phyloP scores from a whole-genome alignment of 257 asterid genomes.

The Mitragyna speciosa region DNA sequence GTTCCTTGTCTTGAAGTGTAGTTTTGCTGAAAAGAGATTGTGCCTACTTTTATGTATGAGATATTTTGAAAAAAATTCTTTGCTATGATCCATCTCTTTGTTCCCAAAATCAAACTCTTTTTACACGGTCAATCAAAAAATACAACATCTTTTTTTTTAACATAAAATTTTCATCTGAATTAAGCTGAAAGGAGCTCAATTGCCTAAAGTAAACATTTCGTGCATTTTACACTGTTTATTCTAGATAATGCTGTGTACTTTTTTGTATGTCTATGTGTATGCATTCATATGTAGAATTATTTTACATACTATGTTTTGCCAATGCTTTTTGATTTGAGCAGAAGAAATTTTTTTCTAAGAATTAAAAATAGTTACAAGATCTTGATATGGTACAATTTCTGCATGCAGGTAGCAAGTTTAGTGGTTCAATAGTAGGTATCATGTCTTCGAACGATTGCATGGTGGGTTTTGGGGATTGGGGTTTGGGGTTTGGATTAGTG shows the following conservation, averaged over 20 bases:
- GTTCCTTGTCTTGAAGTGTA: neutral
- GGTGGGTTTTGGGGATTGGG: too few species aligned
- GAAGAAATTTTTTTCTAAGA: slow-evolving; percentile 12
- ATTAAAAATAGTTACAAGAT: neutral
- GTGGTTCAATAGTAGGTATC: slow-evolving; percentile 97
- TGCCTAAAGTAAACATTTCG: neutral
- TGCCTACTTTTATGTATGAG: neutral
- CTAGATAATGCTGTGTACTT: neutral
- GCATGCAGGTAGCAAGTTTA: slow-evolving; percentile 99
- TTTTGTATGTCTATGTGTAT: neutral
- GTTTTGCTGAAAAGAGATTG: neutral
- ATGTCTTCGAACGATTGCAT: slow-evolving; percentile 95
- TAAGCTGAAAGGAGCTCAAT: neutral
- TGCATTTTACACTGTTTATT: neutral
- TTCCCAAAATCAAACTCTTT: neutral
- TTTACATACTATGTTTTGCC: neutral
- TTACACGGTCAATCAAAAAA: neutral
- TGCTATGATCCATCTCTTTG: neutral
- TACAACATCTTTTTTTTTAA: slow-evolving; percentile 2
- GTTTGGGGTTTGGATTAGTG: too few species aligned
- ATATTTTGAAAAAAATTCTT: neutral
- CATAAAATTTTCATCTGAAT: neutral
- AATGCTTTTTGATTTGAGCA: neutral
- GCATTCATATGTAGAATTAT: neutral
- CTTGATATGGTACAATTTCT: slow-evolving; percentile 63